These are phyloP conservation scores for Phyllosticta citrichinensis DNA, from an alignment of 2,329 filamentous ascomycete species.

Conservation along the genomic window DNA sequence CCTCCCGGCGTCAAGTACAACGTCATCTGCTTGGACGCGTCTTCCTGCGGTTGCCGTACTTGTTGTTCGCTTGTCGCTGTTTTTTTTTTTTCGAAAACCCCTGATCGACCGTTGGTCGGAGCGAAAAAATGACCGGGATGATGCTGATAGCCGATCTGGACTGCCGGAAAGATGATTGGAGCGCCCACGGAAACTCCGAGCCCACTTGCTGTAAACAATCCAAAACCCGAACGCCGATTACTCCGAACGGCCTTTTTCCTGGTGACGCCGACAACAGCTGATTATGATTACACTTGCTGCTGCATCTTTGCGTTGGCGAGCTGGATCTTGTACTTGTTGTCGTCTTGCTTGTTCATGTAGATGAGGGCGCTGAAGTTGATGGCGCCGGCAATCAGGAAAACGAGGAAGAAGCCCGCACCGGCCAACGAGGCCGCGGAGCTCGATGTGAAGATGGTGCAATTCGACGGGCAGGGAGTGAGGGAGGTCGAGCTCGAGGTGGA, in stretches of 20 bases:
- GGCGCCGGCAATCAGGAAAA: not conserved
- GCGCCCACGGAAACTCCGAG: not conserved
- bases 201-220: not conserved
- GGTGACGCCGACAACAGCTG: not conserved
- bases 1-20: not conserved
- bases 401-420: not conserved
- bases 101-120: not conserved
- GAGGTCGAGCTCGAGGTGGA: not conserved
- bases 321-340: not conserved
- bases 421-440: not conserved
- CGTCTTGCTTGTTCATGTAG: constrained; percentile 1
- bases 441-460: constrained; percentile 6
- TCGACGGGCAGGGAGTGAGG: constrained; percentile 2
- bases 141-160: not conserved
- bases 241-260: not conserved
- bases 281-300: not conserved
- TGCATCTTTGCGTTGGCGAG: not conserved
- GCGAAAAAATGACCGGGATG: not conserved
- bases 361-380: not conserved
- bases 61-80: not conserved
- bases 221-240: not conserved
- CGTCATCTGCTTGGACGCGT: not conserved
- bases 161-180: not conserved
- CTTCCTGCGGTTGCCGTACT: not conserved
- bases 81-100: not conserved